Conservation (phyloP, 2,329 filamentous ascomycete species). For the Ophiocordyceps camponoti-saundersi region DNA sequence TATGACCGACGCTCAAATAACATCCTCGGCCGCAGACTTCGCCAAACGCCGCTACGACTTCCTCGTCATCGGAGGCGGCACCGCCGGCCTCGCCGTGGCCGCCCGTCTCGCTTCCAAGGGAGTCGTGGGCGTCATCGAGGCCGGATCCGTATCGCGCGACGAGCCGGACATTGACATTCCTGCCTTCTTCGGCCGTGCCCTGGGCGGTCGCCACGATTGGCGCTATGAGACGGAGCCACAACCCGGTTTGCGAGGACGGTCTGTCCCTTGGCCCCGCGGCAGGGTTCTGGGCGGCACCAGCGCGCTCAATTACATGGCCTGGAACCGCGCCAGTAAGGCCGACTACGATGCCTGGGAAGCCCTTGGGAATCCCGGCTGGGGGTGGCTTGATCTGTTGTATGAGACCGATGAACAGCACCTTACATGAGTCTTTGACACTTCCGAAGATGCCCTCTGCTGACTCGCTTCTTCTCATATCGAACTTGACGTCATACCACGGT, state of each 20-base stretch:
- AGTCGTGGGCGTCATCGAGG: conserved; percentile 15
- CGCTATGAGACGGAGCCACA: conserved; percentile 21
- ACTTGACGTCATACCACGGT: too few species aligned
- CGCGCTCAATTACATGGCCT: conserved; percentile 42
- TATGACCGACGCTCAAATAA: not conserved
- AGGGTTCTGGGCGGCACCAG: conserved; percentile 45
- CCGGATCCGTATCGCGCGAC: conserved; percentile 13
- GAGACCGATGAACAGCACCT: not conserved
- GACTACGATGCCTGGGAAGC: conserved; percentile 40
- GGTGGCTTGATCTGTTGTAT: conserved; percentile 25
- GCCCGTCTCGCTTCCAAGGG: conserved; percentile 21
- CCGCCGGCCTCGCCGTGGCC: conserved; percentile 33
- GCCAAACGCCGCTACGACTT: conserved; percentile 10
- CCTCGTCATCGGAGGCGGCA: conserved; percentile 35
- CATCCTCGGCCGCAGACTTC: not conserved
- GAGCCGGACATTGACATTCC: conserved; percentile 25
- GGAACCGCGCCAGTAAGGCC: conserved; percentile 24
- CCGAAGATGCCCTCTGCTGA: too few species aligned
- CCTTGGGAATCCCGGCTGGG: conserved; percentile 42
- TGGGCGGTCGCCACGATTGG: conserved; percentile 24
- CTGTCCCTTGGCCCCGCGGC: conserved; percentile 23
- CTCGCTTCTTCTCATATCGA: too few species aligned
- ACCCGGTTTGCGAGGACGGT: conserved; percentile 18
- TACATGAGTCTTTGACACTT: too few species aligned
- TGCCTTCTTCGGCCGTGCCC: conserved; percentile 15